Evolutionary conservation across 1,284 basidiomycete genomes (phyloP).

Genomic region (Ceratobasidium papillatum): DNA sequence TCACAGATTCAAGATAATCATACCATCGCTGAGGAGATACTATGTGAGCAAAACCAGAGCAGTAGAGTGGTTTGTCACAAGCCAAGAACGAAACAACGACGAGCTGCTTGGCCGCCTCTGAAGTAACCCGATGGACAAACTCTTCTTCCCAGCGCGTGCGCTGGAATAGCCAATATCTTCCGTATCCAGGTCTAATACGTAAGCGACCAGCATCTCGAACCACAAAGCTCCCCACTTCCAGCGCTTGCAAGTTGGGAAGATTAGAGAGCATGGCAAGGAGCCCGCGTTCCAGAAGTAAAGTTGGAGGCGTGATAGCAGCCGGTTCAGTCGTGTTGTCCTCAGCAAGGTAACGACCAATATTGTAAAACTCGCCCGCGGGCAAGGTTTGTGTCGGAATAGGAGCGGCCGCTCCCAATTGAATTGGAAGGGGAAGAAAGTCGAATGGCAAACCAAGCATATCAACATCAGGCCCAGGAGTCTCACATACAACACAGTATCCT

Average conservation of each 20-base stretch:
- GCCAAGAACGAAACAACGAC: constrained; percentile 33
- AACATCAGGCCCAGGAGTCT: neutral
- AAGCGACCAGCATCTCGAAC: constrained; percentile 17
- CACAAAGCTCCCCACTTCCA: constrained; percentile 31
- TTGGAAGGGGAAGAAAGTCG: neutral
- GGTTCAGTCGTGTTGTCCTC: neutral
- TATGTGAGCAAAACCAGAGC: neutral
- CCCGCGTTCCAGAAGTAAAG: neutral
- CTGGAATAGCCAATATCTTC: constrained; percentile 18
- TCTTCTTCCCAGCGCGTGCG: constrained; percentile 35
- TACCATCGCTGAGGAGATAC: constrained; percentile 2
- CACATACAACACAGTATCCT: constrained; percentile 34
- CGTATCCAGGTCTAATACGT: constrained; percentile 6
- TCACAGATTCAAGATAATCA: constrained; percentile 8
- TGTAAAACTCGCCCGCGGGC: neutral
- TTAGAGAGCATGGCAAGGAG: constrained; percentile 1
- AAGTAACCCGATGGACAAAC: constrained; percentile 16
- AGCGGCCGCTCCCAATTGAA: neutral
- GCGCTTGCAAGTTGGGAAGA: constrained; percentile 12
- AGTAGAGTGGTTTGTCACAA: constrained; percentile 26
- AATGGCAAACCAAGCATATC: neutral
- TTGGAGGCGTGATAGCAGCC: neutral
- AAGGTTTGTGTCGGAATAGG: neutral
- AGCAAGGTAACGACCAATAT: neutral
- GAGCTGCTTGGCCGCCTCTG: constrained; percentile 13